Evolutionary conservation across 805 yeast genomes (phyloP), one percentile per base, ranked within the genome.

Genomic region (Metschnikowia henanensis): DNA sequence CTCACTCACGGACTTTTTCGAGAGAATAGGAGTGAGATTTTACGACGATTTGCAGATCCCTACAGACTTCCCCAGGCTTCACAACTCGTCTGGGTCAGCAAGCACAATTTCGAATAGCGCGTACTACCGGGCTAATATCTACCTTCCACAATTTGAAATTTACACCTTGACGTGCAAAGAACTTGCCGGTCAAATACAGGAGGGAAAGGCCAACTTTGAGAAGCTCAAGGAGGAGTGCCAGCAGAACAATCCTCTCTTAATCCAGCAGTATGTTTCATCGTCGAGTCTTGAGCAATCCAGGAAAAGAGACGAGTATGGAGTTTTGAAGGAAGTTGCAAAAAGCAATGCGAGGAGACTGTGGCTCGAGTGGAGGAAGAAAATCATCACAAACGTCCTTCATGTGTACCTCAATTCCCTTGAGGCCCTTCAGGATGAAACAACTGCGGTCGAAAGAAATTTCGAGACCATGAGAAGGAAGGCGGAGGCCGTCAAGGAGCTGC

Each of bases 361-460:
- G 87, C 78, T 77, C 51, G 75, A 73, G 38, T 83, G 88, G 89
- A 64, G 87, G 47, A 57, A 66, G 10, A 77, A 78, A 47, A 70
- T 81, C 36, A 55, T 76, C 5, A 64, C 66, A 18, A 80, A 78
- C 31, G 63, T 81, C 13, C 54, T 73, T 25, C 58, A 51, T 15
- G 67, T 67, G 30, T 50, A 71, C 17, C 48, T 57, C 17, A 49
- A 38, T 21, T 60, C 58, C 31, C 44, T 47, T 5, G 56, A 53
- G 18, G 45, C 51, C 10, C 50, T 64, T 18, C 42, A 36, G n/a
- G 47, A 50, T 6, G 68, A 63, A 38, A 51, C 50, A 37, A 40
- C 28, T 5, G 39, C 35, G 1, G 21, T 63, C 6, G 26, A 39
- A 8, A 29, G 52, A 2, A 57, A 59, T 21, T 61, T n/a, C n/a